These are phyloP conservation scores for Lachnellula hyalina DNA, from an alignment of 2,329 filamentous ascomycete genomes.

Conservation along the genomic window DNA sequence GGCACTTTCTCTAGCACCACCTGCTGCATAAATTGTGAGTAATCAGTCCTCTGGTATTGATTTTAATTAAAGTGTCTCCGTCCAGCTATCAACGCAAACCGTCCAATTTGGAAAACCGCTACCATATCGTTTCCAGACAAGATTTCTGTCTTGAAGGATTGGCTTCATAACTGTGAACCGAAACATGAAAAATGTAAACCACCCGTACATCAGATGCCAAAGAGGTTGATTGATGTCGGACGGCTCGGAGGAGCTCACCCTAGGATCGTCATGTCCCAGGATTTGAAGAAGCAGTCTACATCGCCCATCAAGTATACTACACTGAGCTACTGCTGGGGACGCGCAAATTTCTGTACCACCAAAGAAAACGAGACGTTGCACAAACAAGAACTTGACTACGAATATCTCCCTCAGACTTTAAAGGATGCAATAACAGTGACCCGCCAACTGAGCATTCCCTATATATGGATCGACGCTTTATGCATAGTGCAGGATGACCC, in stretches of 20 bases:
- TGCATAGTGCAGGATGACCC: conserved; percentile 12
- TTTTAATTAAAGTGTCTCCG: background rate
- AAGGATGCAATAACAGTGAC: conserved; percentile 5
- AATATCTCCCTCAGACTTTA: conserved; percentile 4
- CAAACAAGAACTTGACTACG: background rate
- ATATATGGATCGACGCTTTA: conserved; percentile 12
- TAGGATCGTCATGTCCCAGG: background rate
- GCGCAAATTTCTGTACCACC: conserved; percentile 1
- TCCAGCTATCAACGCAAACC: background rate
- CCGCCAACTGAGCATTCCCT: conserved; percentile 1
- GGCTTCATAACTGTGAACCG: background rate
- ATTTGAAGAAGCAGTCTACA: background rate
- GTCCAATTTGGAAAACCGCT: background rate
- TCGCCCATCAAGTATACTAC: conserved; percentile 1
- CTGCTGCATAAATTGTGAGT: background rate
- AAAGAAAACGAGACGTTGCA: background rate
- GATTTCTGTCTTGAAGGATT: background rate
- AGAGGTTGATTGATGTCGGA: background rate
- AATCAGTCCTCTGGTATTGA: background rate
- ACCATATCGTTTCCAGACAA: background rate
- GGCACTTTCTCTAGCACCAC: background rate
- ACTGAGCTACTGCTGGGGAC: conserved; percentile 11
- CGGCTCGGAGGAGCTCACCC: background rate
- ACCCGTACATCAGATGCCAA: background rate
- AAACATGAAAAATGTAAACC: background rate